Evolutionary conservation across 2,329 filamentous ascomycete genomes (phyloP).

Genomic region (Zymoseptoria tritici): DNA sequence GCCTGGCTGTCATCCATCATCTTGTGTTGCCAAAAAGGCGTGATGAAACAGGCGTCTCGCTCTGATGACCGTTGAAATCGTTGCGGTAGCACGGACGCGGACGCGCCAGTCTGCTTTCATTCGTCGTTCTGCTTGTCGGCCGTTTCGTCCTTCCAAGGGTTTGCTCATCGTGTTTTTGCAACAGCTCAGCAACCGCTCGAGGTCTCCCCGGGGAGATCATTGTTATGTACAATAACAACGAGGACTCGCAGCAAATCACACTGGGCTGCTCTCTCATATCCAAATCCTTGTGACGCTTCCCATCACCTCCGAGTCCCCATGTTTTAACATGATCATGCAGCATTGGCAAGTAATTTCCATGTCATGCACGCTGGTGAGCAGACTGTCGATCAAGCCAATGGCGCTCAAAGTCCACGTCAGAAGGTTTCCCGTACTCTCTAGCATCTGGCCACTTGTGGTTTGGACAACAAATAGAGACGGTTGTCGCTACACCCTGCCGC

Average conservation of each 20-base stretch:
- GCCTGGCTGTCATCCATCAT: neutral
- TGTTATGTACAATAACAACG: neutral
- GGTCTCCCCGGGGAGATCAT: neutral
- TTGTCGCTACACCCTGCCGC: neutral
- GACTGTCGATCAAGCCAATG: neutral
- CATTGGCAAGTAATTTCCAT: neutral
- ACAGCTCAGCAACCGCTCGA: neutral
- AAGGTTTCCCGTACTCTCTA: neutral
- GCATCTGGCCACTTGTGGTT: neutral
- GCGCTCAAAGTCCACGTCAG: neutral
- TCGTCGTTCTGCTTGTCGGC: neutral
- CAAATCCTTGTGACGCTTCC: too few species aligned
- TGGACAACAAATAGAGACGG: slow-evolving; percentile 1
- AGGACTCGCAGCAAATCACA: neutral
- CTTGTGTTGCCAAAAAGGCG: neutral
- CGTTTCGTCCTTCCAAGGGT: neutral
- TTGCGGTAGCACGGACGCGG: neutral
- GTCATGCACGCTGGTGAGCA: neutral
- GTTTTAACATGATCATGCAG: neutral
- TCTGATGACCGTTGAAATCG: neutral
- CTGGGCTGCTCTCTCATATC: too few species aligned
- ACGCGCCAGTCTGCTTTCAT: neutral
- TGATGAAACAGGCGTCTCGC: neutral
- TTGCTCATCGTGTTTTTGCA: neutral
- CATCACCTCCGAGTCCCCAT: neutral